Evolutionary conservation across 208 protist genomes (phyloP).

Genomic region (Trypanosoma vivax): DNA sequence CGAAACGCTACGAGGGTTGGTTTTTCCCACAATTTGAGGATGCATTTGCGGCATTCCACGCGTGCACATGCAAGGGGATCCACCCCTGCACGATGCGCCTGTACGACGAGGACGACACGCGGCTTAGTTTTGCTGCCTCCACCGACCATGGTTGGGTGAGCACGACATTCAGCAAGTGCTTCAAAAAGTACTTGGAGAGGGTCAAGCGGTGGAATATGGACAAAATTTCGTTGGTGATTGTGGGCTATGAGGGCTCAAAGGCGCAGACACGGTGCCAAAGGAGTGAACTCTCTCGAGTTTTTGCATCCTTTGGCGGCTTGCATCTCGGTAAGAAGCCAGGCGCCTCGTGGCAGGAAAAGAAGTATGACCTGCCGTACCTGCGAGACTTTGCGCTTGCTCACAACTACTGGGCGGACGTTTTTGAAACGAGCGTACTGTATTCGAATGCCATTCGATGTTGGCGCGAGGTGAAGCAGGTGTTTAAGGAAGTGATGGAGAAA

Average conservation of each 20-base stretch:
- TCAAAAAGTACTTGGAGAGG: constrained; percentile 58
- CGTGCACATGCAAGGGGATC: constrained; percentile 77
- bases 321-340: constrained; percentile 60
- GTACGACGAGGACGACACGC: constrained; percentile 90
- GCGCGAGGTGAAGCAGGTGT: constrained; percentile 85
- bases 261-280: constrained; percentile 62
- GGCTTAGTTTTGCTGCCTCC: constrained; percentile 84
- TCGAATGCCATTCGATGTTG: constrained; percentile 82
- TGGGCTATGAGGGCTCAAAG: constrained; percentile 83
- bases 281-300: constrained; percentile 44
- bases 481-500: constrained; percentile 73
- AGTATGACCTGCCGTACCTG: constrained; percentile 91
- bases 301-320: constrained; percentile 53
- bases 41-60: constrained; percentile 76
- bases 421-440: constrained; percentile 89
- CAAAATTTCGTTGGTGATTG: constrained; percentile 69
- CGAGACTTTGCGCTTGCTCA: constrained; percentile 82
- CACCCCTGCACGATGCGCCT: constrained; percentile 83
- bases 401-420: constrained; percentile 86
- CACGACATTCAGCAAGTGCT: constrained; percentile 43
- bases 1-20: constrained; percentile 82
- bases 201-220: constrained; percentile 67
- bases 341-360: constrained; percentile 88
- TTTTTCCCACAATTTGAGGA: constrained; percentile 86
- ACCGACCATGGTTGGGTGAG: constrained; percentile 46